Conservation (phyloP, 208 protist genomes). For the Entamoeba moshkovskii region DNA sequence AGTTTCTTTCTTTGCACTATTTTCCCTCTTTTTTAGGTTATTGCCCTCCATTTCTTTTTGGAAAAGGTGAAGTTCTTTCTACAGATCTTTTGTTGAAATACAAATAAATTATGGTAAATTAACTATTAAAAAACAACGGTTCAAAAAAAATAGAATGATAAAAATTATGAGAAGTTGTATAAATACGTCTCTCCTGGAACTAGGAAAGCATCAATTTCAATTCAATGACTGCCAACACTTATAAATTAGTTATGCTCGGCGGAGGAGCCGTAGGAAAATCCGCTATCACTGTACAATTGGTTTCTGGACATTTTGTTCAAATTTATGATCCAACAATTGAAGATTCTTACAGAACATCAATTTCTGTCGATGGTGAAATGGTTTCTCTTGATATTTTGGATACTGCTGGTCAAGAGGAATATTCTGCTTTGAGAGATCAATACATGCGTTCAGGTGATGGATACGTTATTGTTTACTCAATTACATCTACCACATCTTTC, state of each 20-base stretch:
- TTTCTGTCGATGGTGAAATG: background rate
- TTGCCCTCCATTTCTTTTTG: too few relatives aligned
- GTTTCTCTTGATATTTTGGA: constrained; percentile 55
- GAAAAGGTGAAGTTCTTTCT: too few relatives aligned
- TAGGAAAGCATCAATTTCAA: too few relatives aligned
- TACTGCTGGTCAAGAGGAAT: constrained; percentile 58
- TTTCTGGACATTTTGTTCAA: background rate
- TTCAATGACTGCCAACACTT: background rate
- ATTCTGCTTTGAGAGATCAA: constrained; percentile 21
- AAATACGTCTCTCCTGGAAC: too few relatives aligned
- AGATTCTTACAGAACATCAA: background rate
- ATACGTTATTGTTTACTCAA: background rate
- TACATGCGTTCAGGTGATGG: background rate
- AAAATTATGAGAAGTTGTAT: too few relatives aligned
- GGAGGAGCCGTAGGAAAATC: background rate
- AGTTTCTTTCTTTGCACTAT: too few relatives aligned
- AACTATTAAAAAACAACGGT: too few relatives aligned
- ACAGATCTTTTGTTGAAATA: too few relatives aligned
- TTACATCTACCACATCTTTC: constrained; percentile 45
- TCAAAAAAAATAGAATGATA: too few relatives aligned
- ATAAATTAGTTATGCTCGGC: background rate
- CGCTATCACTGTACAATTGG: background rate
- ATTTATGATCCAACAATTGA: background rate
- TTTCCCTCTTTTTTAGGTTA: too few relatives aligned
- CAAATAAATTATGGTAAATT: too few relatives aligned